Evolutionary conservation across 495 filamentous ascomycete species (phyloP).

Genomic region (Trichoderma reesei): DNA sequence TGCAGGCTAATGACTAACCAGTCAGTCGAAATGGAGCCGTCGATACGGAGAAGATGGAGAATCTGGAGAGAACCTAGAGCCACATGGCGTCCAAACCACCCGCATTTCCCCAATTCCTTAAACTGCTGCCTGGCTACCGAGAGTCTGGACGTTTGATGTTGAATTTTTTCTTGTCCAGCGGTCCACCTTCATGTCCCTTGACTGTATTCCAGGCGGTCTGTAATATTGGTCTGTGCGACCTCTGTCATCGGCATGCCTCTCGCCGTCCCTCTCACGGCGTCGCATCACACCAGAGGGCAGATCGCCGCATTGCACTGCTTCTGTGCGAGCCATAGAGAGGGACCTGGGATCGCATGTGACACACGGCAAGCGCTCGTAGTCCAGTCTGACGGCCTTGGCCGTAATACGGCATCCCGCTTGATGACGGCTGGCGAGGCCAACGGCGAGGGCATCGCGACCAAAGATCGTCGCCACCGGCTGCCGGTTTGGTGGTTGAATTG

Average conservation of each 20-base stretch:
- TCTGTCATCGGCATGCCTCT: neutral
- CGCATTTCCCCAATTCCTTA: neutral
- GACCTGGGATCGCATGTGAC: neutral
- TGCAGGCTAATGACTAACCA: neutral
- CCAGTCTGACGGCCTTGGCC: neutral
- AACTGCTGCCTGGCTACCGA: slow-evolving; percentile 4
- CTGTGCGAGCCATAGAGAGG: neutral
- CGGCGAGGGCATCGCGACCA: neutral
- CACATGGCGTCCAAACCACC: slow-evolving; percentile 1
- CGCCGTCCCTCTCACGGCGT: neutral
- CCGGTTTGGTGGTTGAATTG: neutral
- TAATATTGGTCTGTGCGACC: no score
- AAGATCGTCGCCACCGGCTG: neutral
- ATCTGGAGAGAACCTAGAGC: neutral
- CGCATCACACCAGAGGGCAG: no score
- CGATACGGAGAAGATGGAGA: slow-evolving; percentile 6
- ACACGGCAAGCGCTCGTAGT: neutral
- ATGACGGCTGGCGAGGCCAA: neutral
- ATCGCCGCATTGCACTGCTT: neutral
- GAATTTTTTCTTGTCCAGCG: neutral
- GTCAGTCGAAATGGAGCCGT: neutral
- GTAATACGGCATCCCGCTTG: neutral
- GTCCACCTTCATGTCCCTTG: neutral
- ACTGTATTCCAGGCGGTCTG: no score
- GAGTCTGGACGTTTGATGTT: neutral